Evolutionary conservation across 108 stramenopile genomes (phyloP).

Genomic region (Cyclotella cryptica): DNA sequence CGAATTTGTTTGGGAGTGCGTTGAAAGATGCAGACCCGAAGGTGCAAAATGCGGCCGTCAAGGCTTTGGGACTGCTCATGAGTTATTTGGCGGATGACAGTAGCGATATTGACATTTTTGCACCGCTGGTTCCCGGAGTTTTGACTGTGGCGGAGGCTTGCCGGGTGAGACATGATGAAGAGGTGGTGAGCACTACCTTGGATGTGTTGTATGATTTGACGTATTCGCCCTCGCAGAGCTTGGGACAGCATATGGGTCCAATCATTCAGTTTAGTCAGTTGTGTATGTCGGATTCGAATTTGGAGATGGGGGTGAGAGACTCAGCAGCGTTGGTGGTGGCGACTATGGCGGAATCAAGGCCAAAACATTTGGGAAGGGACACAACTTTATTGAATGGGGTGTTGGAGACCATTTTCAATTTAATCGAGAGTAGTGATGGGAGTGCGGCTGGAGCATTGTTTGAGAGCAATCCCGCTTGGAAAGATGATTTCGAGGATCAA

Average conservation of each 20-base stretch:
- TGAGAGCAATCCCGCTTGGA: constrained; percentile 90
- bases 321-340: constrained; percentile 92
- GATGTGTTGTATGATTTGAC: constrained; percentile 91
- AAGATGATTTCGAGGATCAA: constrained; percentile 73
- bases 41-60: constrained; percentile 86
- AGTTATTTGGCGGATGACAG: constrained; percentile 78
- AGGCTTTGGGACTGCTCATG: constrained; percentile 83
- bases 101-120: constrained; percentile 74
- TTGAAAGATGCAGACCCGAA: constrained; percentile 67
- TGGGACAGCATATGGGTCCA: constrained; percentile 63
- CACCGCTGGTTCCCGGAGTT: constrained; percentile 74
- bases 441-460: constrained; percentile 95
- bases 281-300: constrained; percentile 69
- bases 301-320: constrained; percentile 89
- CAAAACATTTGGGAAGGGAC: constrained; percentile 91
- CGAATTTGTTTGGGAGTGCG: constrained; percentile 77
- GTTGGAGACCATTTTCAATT: constrained; percentile 82
- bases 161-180: constrained; percentile 75
- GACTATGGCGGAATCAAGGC: constrained; percentile 93
- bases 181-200: constrained; percentile 78
- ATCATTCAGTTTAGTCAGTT: constrained; percentile 75
- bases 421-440: constrained; percentile 90
- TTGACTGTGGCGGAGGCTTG: constrained; percentile 83
- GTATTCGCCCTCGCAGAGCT: constrained; percentile 64
- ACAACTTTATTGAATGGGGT: constrained; percentile 65